Base-by-base conservation (phyloP, 495 filamentous ascomycete species). In the Cladorrhinum samala region DNA sequence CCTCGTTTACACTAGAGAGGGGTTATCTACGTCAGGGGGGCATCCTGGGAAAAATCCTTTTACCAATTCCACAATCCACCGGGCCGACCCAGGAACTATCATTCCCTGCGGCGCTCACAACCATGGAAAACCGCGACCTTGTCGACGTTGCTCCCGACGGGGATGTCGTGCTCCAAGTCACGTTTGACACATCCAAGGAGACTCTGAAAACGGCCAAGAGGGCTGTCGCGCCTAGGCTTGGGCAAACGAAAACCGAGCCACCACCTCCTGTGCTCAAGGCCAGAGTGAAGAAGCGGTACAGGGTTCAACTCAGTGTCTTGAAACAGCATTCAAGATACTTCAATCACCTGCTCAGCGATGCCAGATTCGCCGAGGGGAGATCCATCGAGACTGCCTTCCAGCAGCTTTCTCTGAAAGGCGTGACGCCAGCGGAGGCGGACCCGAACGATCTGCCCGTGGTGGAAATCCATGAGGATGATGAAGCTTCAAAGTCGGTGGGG, bases 301-400 rank as follows among this genome's bases (percentile, higher is more conserved):
- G 75, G 13, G 72, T 72, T 1, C 59, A 63, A 3, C 54, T 72
- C 5, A 56, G 54, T 9, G 61, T 60, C 1, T 65, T 77, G 9
- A 77, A 68, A 56, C 59, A 69, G 37, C 62, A 73, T 41, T 86
- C 83, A 0, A 73, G 71, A 46, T 87, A 85, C 60, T 87, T 87
- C 56, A 68, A 67, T 45, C 74, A 68, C 36, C 71, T 86, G 7
- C 71, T 87, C 1, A 66, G 72, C 2, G 71, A 75, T 47, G 62
- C 64, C 37, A 64, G 63, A 8, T 84, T 83, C 58, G 62, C 67
- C 13, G 82, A 83, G 58, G 81, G 75, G 1, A 66, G 62, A 17
- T 53, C 68, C 14, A 66, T 84, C 13, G 61, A 65, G 3, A 68
- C 65, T 24, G 65, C 68, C n/a, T 64, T 80, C 23, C 66, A 68